These are phyloP conservation scores for Aspergillus piperis DNA, from an alignment of 2,329 filamentous ascomycete genomes.

Conservation along the genomic window DNA sequence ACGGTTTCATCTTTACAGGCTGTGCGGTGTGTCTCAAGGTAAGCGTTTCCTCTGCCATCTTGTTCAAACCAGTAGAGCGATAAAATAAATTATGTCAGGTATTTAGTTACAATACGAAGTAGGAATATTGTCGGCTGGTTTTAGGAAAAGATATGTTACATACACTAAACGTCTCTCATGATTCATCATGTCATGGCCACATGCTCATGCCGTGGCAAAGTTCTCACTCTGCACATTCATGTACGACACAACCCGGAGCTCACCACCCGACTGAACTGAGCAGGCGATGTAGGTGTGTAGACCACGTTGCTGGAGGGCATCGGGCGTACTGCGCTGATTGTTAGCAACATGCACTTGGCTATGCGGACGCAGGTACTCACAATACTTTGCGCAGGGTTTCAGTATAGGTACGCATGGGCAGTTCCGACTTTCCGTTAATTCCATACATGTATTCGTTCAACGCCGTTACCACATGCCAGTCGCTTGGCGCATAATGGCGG, in stretches of 20 bases:
- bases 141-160: background rate
- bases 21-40: too few species aligned
- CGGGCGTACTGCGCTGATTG: background rate
- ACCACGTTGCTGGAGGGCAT: background rate
- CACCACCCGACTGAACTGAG: background rate
- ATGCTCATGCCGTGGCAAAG: background rate
- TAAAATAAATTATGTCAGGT: too few species aligned
- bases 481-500: conserved; percentile 3
- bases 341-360: background rate
- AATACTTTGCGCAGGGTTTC: background rate
- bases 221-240: background rate
- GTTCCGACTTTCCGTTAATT: background rate
- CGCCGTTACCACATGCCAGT: background rate
- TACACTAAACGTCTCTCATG: background rate
- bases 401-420: background rate
- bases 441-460: conserved; percentile 2
- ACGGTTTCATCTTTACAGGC: too few species aligned
- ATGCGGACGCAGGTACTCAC: background rate
- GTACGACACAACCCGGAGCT: background rate
- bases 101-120: background rate
- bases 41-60: too few species aligned
- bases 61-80: too few species aligned
- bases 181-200: background rate
- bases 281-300: conserved; percentile 1
- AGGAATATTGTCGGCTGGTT: background rate